Evolutionary conservation across 2,329 filamentous ascomycete genomes (phyloP), one percentile per base, ranked within the genome.

Genomic region (Aspergillus sp.): DNA sequence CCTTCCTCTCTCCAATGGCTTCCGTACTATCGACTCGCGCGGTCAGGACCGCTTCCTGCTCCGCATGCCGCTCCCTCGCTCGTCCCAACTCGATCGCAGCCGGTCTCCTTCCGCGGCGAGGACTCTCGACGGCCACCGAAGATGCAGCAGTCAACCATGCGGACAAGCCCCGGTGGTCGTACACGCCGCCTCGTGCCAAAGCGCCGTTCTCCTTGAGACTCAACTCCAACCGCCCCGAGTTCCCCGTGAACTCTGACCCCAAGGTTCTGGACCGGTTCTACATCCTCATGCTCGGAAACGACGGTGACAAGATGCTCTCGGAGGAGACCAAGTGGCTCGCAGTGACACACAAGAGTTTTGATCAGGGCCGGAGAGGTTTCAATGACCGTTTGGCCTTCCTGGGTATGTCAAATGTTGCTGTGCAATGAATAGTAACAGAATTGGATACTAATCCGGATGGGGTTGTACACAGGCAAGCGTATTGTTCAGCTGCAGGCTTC

Each of bases 281-380:
- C 76, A 83, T 85, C 66, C 82, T 83, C 56, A 85, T 98, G 67
- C 79, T 98, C 58, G 94, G 93, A 5, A 82, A 81, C 50, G 87
- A 85, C 49, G 91, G 91, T 59, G 86, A 90, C 67, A 85, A 84
- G 68, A 76, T 95, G 74, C 82, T 99, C 60, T 88, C 90, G 2
- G 93, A 97, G 15, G 94, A 99, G 79, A 83, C 95, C 63, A 98
- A 97, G 80, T 99, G 95, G 95, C 81, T 98, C 71, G 93, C 93
- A 30, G 87, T 99, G 58, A 99, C 95, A 66, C 95, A 98, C 78
- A 98, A 98, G 85, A 97, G 92, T 78, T 98, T 97, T 73, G 94
- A 99, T 74, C 92, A 98, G 73, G 95, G 93, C 55, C 84, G 92
- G 72, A 89, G 93, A 82, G 94, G 94, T 1, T 97, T 94, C 80